Base-by-base conservation (phyloP, 2,329 filamentous ascomycete species). In the Coniosporium tulheliwenetii region DNA sequence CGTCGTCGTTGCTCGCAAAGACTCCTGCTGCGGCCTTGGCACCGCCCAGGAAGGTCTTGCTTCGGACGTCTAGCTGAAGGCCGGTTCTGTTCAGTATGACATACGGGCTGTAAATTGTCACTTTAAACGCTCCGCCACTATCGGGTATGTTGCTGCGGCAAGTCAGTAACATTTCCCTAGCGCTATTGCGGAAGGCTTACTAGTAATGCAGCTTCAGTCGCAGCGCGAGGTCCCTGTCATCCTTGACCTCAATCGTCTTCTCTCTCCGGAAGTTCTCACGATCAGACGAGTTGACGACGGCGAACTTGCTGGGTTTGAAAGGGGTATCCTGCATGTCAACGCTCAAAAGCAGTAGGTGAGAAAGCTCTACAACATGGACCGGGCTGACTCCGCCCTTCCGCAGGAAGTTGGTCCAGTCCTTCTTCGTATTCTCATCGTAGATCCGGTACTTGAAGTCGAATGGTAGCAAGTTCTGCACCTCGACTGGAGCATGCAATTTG, bases 371-470 rank as follows among this genome's bases (percentile, higher is more conserved):
- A 8, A 96, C 87, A 56, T 98, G 91, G 0, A 98, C 87, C 1
- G 93, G 93, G 57, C 91, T 98, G 42, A 96, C 81, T 10, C 93
- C 93, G 19, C 93, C 91, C 60, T 95, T 96, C 43, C 91, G 78
- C 37, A 98, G 66, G 64, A 98, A 98, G 58, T 98, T 98, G 4
- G 85, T 93, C 91, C 91, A 98, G 57, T 98, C 91, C 57, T 93
- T 94, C 68, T 89, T 93, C 0, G 87, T 95, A 58, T 94, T 93
- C 65, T 93, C 95, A 66, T 98, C 91, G 55, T 96, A 98, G 41
- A 98, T 96, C 41, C 89, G 79, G 59, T 98, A 98, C 61, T 98
- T 96, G 75, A 98, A 98, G 61, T 98, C 91, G 55, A 91, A 96
- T 0, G 91, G 91, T 32, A 98, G 65, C 36, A 98, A 66, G 49